Percentiles rank a stretch among this genome's conserved stretches.
These are phyloP conservation scores for Caulochytrium protostelioides DNA, from an alignment of 371 early-diverging fungal genomes.

Conservation along the genomic window DNA sequence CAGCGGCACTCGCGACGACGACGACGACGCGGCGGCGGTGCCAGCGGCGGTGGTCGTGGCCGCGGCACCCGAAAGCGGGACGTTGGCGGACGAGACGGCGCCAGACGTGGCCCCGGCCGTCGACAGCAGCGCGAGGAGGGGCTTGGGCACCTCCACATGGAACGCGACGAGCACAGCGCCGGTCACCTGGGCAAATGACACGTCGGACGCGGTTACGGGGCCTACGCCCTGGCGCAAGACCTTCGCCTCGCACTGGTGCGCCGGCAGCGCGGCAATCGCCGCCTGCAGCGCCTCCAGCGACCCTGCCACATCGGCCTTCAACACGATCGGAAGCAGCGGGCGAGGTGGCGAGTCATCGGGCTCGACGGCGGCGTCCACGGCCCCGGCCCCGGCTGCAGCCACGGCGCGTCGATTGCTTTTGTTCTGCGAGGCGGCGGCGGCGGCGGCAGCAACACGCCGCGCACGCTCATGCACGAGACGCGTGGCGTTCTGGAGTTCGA, in stretches of 20 bases:
- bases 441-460: no score
- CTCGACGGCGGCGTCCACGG: no score
- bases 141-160: background rate
- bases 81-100: background rate
- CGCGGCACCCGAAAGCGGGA: background rate
- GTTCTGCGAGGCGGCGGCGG: no score
- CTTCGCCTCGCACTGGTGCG: constrained; percentile 46
- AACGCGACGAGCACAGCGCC: background rate
- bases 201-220: constrained; percentile 52
- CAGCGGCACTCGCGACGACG: no score
- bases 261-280: constrained; percentile 50
- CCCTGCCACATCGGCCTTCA: constrained; percentile 86
- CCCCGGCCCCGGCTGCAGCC: no score
- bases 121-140: background rate
- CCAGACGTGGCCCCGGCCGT: background rate
- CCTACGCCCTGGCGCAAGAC: constrained; percentile 68
- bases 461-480: no score
- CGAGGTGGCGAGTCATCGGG: no score
- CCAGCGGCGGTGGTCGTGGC: constrained; percentile 25
- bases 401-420: no score
- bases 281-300: constrained; percentile 75
- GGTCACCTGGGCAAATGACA: constrained; percentile 16
- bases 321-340: no score
- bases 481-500: constrained; percentile 22
- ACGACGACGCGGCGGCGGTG: no score